Conservation (phyloP, 306 rosid genomes). For the Pterocarpus macrocarpus region DNA sequence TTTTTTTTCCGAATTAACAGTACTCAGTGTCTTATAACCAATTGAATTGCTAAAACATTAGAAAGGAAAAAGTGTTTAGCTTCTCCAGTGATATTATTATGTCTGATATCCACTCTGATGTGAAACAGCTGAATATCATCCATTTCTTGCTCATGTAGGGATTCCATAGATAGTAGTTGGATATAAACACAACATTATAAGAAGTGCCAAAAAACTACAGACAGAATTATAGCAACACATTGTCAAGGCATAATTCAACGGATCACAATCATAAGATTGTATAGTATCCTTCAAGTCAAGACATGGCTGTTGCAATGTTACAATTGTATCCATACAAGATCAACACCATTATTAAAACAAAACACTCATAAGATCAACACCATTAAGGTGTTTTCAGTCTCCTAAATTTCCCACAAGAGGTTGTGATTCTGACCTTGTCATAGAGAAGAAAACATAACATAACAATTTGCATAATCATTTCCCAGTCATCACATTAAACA, state of each 20-base stretch:
- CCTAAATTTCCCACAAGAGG: not conserved
- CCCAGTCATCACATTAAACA: not conserved
- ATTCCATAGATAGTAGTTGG: not conserved
- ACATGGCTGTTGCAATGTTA: not conserved
- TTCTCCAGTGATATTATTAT: not conserved
- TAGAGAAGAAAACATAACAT: constrained; percentile 2
- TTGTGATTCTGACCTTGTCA: not conserved
- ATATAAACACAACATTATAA: constrained; percentile 12
- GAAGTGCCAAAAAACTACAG: constrained; percentile 26
- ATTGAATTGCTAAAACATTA: constrained; percentile 27
- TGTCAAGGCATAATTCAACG: constrained; percentile 18
- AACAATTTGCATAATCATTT: constrained; percentile 21
- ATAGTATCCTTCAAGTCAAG: not conserved
- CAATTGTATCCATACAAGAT: not conserved
- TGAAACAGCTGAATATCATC: too few relatives aligned
- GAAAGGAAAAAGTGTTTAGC: not conserved
- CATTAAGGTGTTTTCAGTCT: constrained; percentile 15
- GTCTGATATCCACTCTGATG: not conserved
- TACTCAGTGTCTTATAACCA: constrained; percentile 4
- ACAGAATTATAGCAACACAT: constrained; percentile 1
- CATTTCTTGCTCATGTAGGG: too few relatives aligned
- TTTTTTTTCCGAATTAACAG: not conserved
- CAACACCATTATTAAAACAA: not conserved
- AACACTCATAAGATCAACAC: constrained; percentile 29
- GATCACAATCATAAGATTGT: constrained; percentile 25